Conservation (phyloP, 306 rosid species). For the Acacia acuminata region DNA sequence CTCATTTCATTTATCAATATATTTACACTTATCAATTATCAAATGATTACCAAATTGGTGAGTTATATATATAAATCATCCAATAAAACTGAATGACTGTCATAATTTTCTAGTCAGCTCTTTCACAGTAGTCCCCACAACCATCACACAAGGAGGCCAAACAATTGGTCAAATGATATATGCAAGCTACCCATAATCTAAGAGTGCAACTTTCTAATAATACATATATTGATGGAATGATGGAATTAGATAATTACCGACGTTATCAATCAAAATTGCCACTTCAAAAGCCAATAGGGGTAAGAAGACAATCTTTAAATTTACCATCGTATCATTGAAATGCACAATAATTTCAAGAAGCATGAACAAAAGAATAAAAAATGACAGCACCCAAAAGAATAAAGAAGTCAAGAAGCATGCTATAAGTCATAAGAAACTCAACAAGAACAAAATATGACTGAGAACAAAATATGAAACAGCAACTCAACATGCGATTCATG, state of each 20-base stretch:
- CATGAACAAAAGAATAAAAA: too few species aligned
- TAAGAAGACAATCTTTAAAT: conserved; percentile 79
- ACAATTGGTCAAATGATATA: background rate
- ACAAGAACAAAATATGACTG: too few species aligned
- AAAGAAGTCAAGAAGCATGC: too few species aligned
- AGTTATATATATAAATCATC: conserved; percentile 7
- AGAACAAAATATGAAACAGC: too few species aligned
- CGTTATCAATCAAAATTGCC: conserved; percentile 80
- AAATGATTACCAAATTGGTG: background rate
- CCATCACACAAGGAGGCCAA: background rate
- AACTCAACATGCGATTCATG: too few species aligned
- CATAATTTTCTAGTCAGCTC: conserved; percentile 15
- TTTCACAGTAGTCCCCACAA: conserved; percentile 19
- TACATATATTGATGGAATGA: background rate
- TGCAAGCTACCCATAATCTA: conserved; percentile 9
- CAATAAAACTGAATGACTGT: background rate
- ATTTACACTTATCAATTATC: conserved; percentile 13
- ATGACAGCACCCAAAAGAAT: too few species aligned
- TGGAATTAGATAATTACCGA: conserved; percentile 52
- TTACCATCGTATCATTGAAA: conserved; percentile 60
- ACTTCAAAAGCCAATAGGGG: conserved; percentile 76
- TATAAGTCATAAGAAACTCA: too few species aligned
- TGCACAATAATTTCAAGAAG: conserved; percentile 22
- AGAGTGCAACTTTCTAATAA: background rate
- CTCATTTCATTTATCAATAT: background rate